A percentile compares a stretch with the other conserved stretches of the same genome.
Evolutionary conservation across 148 eudicot genomes (phyloP).

Genomic region (Dysphania ambrosioides): DNA sequence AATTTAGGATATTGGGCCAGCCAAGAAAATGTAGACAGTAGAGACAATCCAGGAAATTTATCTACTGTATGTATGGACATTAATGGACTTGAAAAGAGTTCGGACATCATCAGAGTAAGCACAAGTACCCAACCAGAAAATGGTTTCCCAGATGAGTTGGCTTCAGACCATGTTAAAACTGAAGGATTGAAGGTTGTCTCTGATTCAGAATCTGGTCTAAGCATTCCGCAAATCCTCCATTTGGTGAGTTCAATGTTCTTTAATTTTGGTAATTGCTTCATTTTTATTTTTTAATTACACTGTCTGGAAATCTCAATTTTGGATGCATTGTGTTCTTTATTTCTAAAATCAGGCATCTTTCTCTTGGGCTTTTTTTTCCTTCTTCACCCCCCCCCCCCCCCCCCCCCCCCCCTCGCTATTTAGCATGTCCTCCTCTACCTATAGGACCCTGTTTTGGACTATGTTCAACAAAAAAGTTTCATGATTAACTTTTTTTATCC

Average conservation of each 20-base stretch:
- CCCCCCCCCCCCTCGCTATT: neutral
- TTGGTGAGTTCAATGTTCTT: conserved; percentile 47
- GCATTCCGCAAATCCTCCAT: conserved; percentile 95
- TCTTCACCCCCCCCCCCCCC: too few relatives aligned
- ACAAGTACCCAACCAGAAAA: conserved; percentile 42
- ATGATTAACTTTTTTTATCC: conserved; percentile 19
- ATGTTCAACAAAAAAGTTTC: neutral
- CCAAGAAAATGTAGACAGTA: conserved; percentile 39
- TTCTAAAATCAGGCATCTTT: neutral
- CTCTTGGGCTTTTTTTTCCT: neutral
- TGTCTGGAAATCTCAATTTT: neutral
- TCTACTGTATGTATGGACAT: conserved; percentile 48
- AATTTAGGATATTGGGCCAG: conserved; percentile 39
- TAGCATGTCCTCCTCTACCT: neutral
- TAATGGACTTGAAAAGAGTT: conserved; percentile 46
- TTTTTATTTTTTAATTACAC: neutral
- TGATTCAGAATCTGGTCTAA: conserved; percentile 60
- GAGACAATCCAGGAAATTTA: conserved; percentile 34
- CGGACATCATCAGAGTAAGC: conserved; percentile 43
- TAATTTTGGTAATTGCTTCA: neutral
- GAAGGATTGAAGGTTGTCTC: conserved; percentile 42
- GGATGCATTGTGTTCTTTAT: neutral
- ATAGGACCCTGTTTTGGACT: neutral
- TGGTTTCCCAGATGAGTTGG: conserved; percentile 44
- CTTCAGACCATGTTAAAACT: conserved; percentile 41